Base-by-base conservation (phyloP, 441 rosid genomes). In the Brassica balearica region DNA sequence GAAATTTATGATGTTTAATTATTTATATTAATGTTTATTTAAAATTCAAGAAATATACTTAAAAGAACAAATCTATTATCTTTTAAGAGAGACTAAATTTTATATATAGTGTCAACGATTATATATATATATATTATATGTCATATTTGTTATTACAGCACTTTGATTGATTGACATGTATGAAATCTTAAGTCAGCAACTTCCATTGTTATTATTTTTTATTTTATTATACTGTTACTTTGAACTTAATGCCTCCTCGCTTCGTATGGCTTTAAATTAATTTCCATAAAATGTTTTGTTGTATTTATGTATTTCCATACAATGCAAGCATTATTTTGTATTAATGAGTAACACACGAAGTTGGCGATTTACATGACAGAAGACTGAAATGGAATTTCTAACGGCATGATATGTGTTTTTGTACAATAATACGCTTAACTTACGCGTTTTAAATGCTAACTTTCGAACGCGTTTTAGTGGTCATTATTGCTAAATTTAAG, bases 151-250 rank as follows among this genome's bases (percentile, higher is more conserved):
- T 29, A 29, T 29, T 29, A 29, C 34, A 29, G 34, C 34, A 29
- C 7, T 29, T 5, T 29, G 34, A 29, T 29, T 29, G 34, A 29
- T 29, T 29, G 34, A 29, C 34, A 29, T 29, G 34, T 29, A 29
- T 29, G 34, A 48, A 76, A 29, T 69, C 20, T 20, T 69, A 62
- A 76, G 23, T 69, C 55, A 46, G 56, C 74, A 66, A 62, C 27
- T 25, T 62, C 38, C 48, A 38, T 25, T 32, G 56, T 56, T 20
- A 15, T 71, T 81, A 56, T 17, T 12, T 38, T 69, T 12, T 25
- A 51, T 64, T 55, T 72, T 72, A 67, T 6, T 43, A 27, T 46
- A 65, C 14, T 22, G 43, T 11, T 25, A 23, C 15, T 10, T 70
- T 8, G 15, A n/a, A 46, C 66, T 60, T 65, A 23, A 73, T 65